Percentiles rank a stretch among this genome's conserved stretches.
Conservation (phyloP, 768 basidiomycete genomes). For the Lactifluus rugatus region DNA sequence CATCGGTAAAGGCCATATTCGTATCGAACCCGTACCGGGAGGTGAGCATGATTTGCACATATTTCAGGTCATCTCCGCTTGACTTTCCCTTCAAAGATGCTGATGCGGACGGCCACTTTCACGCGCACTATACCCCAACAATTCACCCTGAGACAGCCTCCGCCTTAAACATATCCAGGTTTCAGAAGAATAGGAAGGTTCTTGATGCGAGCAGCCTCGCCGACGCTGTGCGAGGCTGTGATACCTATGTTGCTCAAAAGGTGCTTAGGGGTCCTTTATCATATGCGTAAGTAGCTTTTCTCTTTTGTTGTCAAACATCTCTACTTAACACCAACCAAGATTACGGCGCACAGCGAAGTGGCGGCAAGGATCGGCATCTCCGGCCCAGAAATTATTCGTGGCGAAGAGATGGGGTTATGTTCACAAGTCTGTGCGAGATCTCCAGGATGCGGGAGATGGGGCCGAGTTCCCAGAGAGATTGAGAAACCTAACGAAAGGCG, state of each 20-base stretch:
- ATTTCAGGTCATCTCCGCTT: neutral
- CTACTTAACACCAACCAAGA: conserved; percentile 27
- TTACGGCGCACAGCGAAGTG: conserved; percentile 56
- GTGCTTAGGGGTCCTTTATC: conserved; percentile 42
- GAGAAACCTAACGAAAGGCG: conserved; percentile 55
- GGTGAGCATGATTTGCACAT: neutral
- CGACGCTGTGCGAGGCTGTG: conserved; percentile 58
- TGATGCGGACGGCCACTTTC: conserved; percentile 29
- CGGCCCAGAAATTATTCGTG: conserved; percentile 48
- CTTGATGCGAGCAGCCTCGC: conserved; percentile 43
- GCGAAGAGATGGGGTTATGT: conserved; percentile 38
- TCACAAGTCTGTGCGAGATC: conserved; percentile 20
- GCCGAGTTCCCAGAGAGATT: conserved; percentile 27
- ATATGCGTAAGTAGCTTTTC: conserved; percentile 37
- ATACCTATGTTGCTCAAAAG: conserved; percentile 52
- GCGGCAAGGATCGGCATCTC: conserved; percentile 53
- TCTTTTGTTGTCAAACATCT: neutral
- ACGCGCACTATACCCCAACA: conserved; percentile 47
- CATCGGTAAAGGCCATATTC: conserved; percentile 58
- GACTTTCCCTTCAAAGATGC: conserved; percentile 11
- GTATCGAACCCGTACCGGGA: conserved; percentile 37
- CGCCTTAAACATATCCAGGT: conserved; percentile 13
- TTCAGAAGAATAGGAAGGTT: conserved; percentile 28
- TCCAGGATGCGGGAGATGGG: conserved; percentile 20
- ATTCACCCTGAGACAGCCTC: conserved; percentile 20